Evolutionary conservation across 805 yeast genomes (phyloP), one percentile per base, ranked within the genome.

Genomic region (Torulaspora indica): DNA sequence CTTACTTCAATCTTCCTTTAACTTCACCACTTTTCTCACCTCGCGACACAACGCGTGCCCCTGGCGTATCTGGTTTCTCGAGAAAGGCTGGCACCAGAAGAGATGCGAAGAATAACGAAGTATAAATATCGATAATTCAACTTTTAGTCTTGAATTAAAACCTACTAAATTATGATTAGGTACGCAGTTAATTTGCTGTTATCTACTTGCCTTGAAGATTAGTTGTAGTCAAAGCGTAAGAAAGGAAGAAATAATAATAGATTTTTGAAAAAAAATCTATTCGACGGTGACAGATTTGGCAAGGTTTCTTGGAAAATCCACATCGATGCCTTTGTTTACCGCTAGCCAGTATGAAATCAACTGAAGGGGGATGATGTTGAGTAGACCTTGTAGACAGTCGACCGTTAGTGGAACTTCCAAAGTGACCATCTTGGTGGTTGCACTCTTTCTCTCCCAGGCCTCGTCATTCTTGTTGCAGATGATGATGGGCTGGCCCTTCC

Each of bases 221-320:
- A 31, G 18, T 31, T 14, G 34, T 12, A 17, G 20, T 9, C 20
- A 15, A 31, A 15, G 17, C 20, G 4, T 8, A 15, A 15, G 34
- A 31, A 31, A 15, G 34, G 10, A 31, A 17, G 18, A 15, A 31
- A 17, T 8, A 31, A 31, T 14, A 27, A 22, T 20, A 10, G 27
- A 18, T 27, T 24, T 20, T n/a, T 12, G n/a, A 15, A 27, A 12
- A n/a, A 29, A 8, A 14, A 10, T 27, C 64, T 73, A 90, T 73
- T 89, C 98, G 51, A 93, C 98, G 38, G 99, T 93, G 46, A 93
- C 99, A 40, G 96, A 84, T 74, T 93, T 93, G 52, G 99, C 99
- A 71, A 93, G 78, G 74, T 93, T 93, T 72, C 98, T 81, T 54
- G 99, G 99, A 81, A 91, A 91, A 68, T 93, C 99, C 46, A 95